Percentiles rank a stretch among this genome's conserved stretches.
Conservation (phyloP, 2,329 filamentous ascomycete genomes). For the Arthrobotrys pseudoclavata region DNA sequence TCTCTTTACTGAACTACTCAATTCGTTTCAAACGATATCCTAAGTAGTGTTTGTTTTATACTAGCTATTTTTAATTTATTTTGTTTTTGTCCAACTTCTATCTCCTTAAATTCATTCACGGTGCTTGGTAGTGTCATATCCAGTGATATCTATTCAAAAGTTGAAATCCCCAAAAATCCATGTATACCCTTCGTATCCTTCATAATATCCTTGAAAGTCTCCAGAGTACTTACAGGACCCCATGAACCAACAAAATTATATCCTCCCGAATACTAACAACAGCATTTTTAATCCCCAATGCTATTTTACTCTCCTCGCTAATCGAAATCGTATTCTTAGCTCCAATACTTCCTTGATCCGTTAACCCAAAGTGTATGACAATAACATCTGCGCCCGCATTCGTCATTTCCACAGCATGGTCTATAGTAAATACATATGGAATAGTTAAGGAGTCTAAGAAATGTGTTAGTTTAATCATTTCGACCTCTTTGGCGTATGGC, state of each 20-base stretch:
- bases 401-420: slow-evolving; percentile 75
- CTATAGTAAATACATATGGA: slow-evolving; percentile 77
- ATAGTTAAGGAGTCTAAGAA: slow-evolving; percentile 75
- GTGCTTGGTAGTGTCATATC: slow-evolving; percentile 75
- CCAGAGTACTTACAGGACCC: slow-evolving; percentile 76
- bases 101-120: slow-evolving; percentile 71
- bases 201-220: slow-evolving; percentile 76
- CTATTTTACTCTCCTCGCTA: slow-evolving; percentile 74
- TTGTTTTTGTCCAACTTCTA: slow-evolving; percentile 16
- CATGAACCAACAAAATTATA: slow-evolving; percentile 78
- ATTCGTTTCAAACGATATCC: too few relatives aligned
- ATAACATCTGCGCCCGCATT: slow-evolving; percentile 75
- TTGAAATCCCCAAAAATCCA: slow-evolving; percentile 79
- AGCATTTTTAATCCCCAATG: slow-evolving; percentile 76
- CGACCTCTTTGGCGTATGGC: slow-evolving; percentile 77
- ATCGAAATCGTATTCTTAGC: slow-evolving; percentile 74
- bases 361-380: slow-evolving; percentile 76
- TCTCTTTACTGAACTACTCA: too few relatives aligned
- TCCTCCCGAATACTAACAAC: slow-evolving; percentile 72
- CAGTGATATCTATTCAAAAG: slow-evolving; percentile 78
- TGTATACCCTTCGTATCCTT: slow-evolving; percentile 75
- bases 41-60: neutral
- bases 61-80: neutral
- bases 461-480: slow-evolving; percentile 75
- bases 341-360: slow-evolving; percentile 75